A percentile compares a stretch with the other conserved stretches of the same genome.
Conservation (phyloP, 805 yeast species). For the Yarrowia hollandica region DNA sequence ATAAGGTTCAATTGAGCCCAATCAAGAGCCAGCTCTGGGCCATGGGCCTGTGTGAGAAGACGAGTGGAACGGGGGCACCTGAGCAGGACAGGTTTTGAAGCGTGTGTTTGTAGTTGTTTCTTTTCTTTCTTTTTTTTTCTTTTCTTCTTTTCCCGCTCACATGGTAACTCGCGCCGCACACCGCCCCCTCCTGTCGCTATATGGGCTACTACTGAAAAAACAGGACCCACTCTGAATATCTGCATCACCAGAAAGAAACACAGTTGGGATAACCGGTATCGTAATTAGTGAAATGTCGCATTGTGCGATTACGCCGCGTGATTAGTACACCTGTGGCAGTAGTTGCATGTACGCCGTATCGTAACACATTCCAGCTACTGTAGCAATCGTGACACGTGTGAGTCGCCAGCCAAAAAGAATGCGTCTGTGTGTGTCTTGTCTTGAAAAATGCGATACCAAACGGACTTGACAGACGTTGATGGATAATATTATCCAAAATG, state of each 20-base stretch:
- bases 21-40: constrained; percentile 16
- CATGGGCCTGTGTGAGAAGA: constrained; percentile 9
- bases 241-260: no score
- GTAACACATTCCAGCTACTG: constrained; percentile 7
- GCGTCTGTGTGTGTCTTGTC: constrained; percentile 1
- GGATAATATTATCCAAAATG: not conserved
- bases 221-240: no score
- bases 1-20: constrained; percentile 11
- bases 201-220: no score
- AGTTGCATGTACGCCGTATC: constrained; percentile 5
- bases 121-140: no score
- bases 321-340: no score
- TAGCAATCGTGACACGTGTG: constrained; percentile 1
- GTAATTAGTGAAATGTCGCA: no score
- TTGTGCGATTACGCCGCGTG: constrained; percentile 3
- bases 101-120: not conserved
- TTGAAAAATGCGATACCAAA: not conserved
- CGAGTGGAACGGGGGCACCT: not conserved
- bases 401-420: constrained; percentile 3
- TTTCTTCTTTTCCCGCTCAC: not conserved
- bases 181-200: not conserved
- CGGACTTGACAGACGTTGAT: not conserved
- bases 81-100: not conserved
- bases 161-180: not conserved
- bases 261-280: no score